Evolutionary conservation across 805 yeast genomes (phyloP).

Genomic region (Cyberlindnera veronae): DNA sequence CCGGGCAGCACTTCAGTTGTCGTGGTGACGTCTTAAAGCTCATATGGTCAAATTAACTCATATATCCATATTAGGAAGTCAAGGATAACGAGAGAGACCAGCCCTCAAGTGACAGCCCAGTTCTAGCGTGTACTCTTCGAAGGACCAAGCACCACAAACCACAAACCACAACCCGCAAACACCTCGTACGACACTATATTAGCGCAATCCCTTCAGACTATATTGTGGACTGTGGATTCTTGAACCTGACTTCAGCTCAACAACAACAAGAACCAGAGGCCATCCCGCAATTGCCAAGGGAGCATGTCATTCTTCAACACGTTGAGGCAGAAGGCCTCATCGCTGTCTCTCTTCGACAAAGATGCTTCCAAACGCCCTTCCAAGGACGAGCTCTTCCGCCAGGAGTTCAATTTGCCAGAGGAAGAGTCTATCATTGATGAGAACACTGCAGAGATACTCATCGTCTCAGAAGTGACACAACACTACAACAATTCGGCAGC

Average conservation of each 20-base stretch:
- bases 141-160: too few relatives aligned
- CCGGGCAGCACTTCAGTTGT: neutral
- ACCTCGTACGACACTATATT: too few relatives aligned
- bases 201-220: too few relatives aligned
- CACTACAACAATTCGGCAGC: slow-evolving; percentile 8
- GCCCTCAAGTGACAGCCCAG: too few relatives aligned
- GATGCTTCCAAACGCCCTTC: slow-evolving; percentile 19
- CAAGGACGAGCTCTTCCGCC: slow-evolving; percentile 67
- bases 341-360: slow-evolving; percentile 39
- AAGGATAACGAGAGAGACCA: neutral
- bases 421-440: slow-evolving; percentile 64
- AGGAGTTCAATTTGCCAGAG: slow-evolving; percentile 67
- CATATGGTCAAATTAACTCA: neutral
- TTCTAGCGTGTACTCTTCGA: too few relatives aligned
- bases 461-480: slow-evolving; percentile 22
- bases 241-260: too few relatives aligned
- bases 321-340: slow-evolving; percentile 44
- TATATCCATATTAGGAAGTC: slow-evolving; percentile 16
- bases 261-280: neutral
- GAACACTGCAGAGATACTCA: slow-evolving; percentile 59
- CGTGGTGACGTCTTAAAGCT: neutral
- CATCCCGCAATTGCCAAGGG: neutral
- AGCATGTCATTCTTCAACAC: slow-evolving; percentile 45
- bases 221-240: too few relatives aligned
- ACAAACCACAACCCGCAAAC: too few relatives aligned